Evolutionary conservation across 108 stramenopile genomes (phyloP), one percentile per base, ranked within the genome.

Genomic region (Skeletonema potamos): DNA sequence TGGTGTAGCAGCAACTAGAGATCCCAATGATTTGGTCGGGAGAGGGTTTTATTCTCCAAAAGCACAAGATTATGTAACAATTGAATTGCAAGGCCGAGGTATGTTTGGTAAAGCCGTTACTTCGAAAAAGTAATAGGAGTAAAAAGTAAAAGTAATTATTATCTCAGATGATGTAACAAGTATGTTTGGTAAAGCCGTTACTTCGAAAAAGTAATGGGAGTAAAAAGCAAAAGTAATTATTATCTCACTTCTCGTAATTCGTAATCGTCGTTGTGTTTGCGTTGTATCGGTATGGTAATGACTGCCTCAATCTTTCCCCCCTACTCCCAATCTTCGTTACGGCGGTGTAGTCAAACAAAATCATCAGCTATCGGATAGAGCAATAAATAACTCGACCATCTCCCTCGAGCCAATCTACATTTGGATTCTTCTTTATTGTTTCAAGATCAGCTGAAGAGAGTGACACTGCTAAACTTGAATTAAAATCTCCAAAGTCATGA

Each of bases 1-100:
- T 68, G 87, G 87, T 4, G 72, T 86, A 2, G 85, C 87, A 6
- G 82, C 85, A 6, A 88, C 87, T 0, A 66, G 87, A 84, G 48
- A 51, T 59, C 85, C 87, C 0, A 72, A 72, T 12, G 87, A 88
- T 71, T 41, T 86, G 13, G 87, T 88, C 8, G 87, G 87, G 1
- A 72, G 85, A 54, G 63, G 63, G 0, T 13, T 69, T 18, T 82
- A 29, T 56, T 57, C 64, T 15, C 18, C 18, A 1, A 10, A 66
- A 28, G 5, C 30, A 12, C 4, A 28, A 7, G 27, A 56, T 54
- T 18, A 9, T 54, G 72, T 54, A 11, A 37, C n/a, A 20, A 28
- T 74, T 30, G 67, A 68, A 28, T 54, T 74, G 10, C 55, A 27
- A 26, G 67, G 73, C 10, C 57, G 73, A 13, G 73, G 73, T 7